Base-by-base conservation (phyloP, 2,329 filamentous ascomycete genomes). In the Claviceps spartinae region DNA sequence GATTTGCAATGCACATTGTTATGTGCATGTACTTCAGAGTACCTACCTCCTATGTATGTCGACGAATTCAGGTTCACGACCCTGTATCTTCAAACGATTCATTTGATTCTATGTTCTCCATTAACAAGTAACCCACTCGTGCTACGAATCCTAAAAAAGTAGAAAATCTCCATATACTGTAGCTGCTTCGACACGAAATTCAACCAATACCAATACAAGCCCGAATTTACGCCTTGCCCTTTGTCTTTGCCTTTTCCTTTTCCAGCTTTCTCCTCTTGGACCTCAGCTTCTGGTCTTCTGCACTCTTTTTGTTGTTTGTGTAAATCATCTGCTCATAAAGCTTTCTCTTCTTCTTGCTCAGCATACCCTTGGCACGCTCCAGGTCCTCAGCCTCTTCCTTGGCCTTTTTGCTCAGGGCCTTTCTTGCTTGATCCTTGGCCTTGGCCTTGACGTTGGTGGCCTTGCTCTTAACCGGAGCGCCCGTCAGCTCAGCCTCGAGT, bases 291-390 rank as follows among this genome's bases (percentile, higher is more conserved):
- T 91, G 85, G 47, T 91, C 87, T 72, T 95, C 88, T 26, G 82
- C 85, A 59, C 91, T 91, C 75, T 88, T 87, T 78, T 93, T 90
- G 72, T 85, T 90, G 70, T 96, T 95, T 56, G 83, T 89, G 71
- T 95, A 94, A 64, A 89, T 78, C 88, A 98, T 98, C 75, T 96
- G 93, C 75, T 97, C 93, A 59, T 91, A 85, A 63, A 96, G 74
- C 82, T 96, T 96, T 63, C 93, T 79, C 82, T 97, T 98, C 80
- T 94, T 93, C 69, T 94, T 87, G 69, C 86, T 87, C 75, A 97
- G 83, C 93, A 98, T 98, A 73, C 94, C 93, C 81, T 95, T 96
- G 67, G 88, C 85, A 56, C 91, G 79, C 69, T 95, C 89, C 54
- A 94, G 70, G 62, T 97, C 90, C 69, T 97, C 93, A 4, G 85